phyloP scores from a whole-genome alignment of 257 asterid genomes.

The Salvia hispanica region DNA sequence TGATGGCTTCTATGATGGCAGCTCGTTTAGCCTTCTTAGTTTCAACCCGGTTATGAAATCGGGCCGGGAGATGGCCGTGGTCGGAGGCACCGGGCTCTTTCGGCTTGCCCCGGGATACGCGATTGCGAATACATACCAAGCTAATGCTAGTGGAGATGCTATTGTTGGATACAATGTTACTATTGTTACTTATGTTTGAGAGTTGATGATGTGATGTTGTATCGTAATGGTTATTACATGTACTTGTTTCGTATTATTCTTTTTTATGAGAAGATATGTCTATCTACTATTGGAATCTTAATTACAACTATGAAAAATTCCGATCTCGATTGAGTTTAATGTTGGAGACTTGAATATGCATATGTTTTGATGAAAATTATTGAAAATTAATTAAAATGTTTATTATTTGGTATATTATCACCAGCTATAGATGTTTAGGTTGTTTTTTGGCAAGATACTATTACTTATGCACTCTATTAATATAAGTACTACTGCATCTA shows the following conservation, averaged over 20 bases:
- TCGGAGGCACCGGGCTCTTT: slow-evolving; percentile 85
- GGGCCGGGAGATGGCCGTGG: slow-evolving; percentile 77
- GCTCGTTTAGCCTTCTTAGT: slow-evolving; percentile 74
- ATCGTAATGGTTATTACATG: too few species aligned
- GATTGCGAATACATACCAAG: slow-evolving; percentile 51
- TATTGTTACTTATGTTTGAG: slow-evolving; percentile 41
- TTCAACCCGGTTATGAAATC: slow-evolving; percentile 44
- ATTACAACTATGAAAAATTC: not conserved
- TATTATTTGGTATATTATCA: too few species aligned
- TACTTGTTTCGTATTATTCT: not conserved
- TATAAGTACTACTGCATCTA: too few species aligned
- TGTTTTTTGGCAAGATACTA: too few species aligned
- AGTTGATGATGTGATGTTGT: too few species aligned
- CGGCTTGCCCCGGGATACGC: slow-evolving; percentile 79
- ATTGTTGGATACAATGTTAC: slow-evolving; percentile 73
- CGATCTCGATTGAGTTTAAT: not conserved
- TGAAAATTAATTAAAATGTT: too few species aligned
- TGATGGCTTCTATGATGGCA: slow-evolving; percentile 65
- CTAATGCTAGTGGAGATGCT: slow-evolving; percentile 56
- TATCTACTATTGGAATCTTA: not conserved
- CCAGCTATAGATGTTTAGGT: too few species aligned
- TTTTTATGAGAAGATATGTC: not conserved
- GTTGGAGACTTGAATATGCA: too few species aligned
- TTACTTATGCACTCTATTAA: too few species aligned
- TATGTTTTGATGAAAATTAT: too few species aligned